Conservation (phyloP, 2,329 filamentous ascomycete species). For the Lasiodiplodia sp. region DNA sequence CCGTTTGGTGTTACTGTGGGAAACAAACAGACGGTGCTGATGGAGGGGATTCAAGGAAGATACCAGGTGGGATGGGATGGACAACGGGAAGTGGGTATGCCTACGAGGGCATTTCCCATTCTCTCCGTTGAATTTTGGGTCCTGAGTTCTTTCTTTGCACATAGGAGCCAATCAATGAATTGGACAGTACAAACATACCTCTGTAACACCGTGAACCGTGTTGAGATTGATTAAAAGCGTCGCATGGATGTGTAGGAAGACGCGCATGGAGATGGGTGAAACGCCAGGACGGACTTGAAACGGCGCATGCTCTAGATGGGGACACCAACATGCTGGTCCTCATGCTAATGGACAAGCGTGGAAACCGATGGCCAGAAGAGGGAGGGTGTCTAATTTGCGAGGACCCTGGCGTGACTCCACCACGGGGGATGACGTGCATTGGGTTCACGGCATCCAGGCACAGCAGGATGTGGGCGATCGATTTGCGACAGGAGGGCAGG, state of each 20-base stretch:
- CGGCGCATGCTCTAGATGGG: not conserved
- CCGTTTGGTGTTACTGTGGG: constrained; percentile 23
- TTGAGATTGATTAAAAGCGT: not conserved
- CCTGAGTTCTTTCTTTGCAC: constrained; percentile 22
- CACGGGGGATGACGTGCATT: constrained; percentile 22
- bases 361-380: not conserved
- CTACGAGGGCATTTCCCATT: constrained; percentile 1
- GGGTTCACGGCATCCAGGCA: constrained; percentile 10
- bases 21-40: constrained; percentile 26
- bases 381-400: constrained; percentile 9
- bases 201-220: not conserved
- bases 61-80: constrained; percentile 8
- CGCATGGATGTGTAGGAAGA: not conserved
- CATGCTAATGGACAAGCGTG: constrained; percentile 8
- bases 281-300: constrained; percentile 1
- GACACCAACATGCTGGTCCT: not conserved
- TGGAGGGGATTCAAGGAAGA: not conserved
- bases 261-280: not conserved
- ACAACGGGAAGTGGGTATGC: not conserved
- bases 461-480: not conserved
- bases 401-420: constrained; percentile 12
- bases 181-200: constrained; percentile 7
- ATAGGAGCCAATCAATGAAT: constrained; percentile 26
- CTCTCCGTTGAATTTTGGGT: constrained; percentile 1
- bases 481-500: constrained; percentile 10